These are phyloP conservation scores for Candida ascalaphidarum DNA, from an alignment of 805 yeast species.

Conservation along the genomic window DNA sequence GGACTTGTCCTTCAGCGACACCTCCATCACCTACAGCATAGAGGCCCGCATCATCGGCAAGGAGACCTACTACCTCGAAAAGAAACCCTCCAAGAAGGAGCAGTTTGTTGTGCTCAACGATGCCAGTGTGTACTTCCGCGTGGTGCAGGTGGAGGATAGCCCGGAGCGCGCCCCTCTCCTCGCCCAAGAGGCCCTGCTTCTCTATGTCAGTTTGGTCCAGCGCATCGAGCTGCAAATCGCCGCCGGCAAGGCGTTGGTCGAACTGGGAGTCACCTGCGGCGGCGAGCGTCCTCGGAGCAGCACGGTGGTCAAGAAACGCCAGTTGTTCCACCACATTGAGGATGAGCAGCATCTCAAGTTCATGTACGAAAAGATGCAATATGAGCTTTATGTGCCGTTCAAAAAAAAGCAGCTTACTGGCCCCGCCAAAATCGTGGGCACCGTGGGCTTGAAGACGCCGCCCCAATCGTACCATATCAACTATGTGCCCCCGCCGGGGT, in stretches of 20 bases:
- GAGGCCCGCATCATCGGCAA: constrained; percentile 19
- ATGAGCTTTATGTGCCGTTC: constrained; percentile 10
- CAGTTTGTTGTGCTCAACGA: constrained; percentile 18
- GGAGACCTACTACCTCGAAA: constrained; percentile 9
- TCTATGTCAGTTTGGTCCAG: constrained; percentile 9
- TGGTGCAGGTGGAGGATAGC: constrained; percentile 10
- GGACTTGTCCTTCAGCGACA: constrained; percentile 18
- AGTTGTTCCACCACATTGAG: constrained; percentile 4
- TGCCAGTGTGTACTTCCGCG: constrained; percentile 12
- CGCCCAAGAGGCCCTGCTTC: constrained; percentile 6
- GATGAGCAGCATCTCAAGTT: background rate
- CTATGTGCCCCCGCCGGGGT: constrained; percentile 6
- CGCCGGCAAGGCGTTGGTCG: constrained; percentile 7
- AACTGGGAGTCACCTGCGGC: constrained; percentile 1
- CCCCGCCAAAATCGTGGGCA: constrained; percentile 14
- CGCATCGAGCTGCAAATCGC: constrained; percentile 8
- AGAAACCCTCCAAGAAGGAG: constrained; percentile 4
- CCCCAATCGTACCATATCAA: constrained; percentile 5
- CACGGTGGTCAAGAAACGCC: constrained; percentile 10
- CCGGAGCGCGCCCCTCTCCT: constrained; percentile 1
- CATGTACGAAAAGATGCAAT: constrained; percentile 1
- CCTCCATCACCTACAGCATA: constrained; percentile 19
- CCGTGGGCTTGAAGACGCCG: constrained; percentile 9
- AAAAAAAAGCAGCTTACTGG: constrained; percentile 13
- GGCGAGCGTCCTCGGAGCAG: constrained; percentile 4